Base-by-base conservation (phyloP, 2,329 filamentous ascomycete species). In the Penicillium rolfsii region DNA sequence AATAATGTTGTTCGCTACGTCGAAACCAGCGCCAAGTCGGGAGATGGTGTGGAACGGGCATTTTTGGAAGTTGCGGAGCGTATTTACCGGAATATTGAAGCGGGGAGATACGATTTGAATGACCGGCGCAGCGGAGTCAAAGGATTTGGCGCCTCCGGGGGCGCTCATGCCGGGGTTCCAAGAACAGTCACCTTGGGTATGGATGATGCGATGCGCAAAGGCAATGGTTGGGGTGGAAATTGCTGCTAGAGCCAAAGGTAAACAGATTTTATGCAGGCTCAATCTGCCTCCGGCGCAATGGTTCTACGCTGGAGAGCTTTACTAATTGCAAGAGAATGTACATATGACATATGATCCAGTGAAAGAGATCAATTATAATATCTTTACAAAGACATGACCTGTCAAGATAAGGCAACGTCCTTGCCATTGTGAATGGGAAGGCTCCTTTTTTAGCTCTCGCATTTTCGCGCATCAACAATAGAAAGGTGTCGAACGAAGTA, bases 71-170 rank as follows among this genome's bases (percentile, higher is more conserved):
- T 98, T 14, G 93, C 95, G 22, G 93, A 97, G 81, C 85, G 93
- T 76, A 98, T 99, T 81, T 96, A 96, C 74, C 88, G 94, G 75
- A 98, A 98, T 72, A 97, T 99, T 64, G 92, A 97, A 81, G 91
- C 91, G 1, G 95, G 95, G 11, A 91, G 88, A 74, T 98, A 98
- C 75, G 93, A 99, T 78, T 81, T 98, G 68, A 96, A 97, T 74
- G 94, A 98, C 77, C 85, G 94, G 72, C 86, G 93, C 73, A 94
- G 90, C 63, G 95, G 95, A 28, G 93, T 99, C 63, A 98, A 97
- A 78, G 88, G 76, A 16, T 82, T 77, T 64, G 80, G 78, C 24
- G 76, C 76, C 28, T 77, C 77, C 5, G 73, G 72, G 5, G 76
- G 76, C 46, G 67, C 71, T 52, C 74, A 71, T 56, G 70, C 67